Evolutionary conservation across 768 basidiomycete species (phyloP), one percentile per base, ranked within the genome.

Genomic region (Leccinum barrowsii): DNA sequence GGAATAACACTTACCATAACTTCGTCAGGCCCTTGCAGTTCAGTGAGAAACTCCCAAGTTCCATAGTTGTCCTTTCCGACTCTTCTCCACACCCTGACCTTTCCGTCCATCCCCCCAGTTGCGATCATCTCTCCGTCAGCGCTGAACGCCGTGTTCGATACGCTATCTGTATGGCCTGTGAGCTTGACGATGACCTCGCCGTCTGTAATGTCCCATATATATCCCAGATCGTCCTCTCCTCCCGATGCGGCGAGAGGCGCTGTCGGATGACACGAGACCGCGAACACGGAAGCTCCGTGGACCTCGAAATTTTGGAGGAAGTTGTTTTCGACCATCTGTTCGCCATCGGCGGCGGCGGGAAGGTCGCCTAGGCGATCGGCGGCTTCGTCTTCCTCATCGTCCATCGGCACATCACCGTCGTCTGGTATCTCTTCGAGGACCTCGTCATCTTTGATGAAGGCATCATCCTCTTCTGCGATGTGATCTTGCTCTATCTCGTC

Each of bases 71-170:
- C 85, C 63, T 78, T 87, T 5, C 86, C 88, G 13, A 93, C 89
- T 66, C 93, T 79, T 68, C 89, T 78, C 97, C 97, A 99, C 60
- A 99, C 77, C 60, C 95, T 80, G 40, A 98, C 87, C 70, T 85
- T 87, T 8, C 97, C 97, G 67, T 99, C 97, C 97, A 99, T 98
- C 0, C 97, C 97, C 10, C 96, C 97, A 0, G 95, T 97, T 15
- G 95, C 86, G 57, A 95, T 80, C 82, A 97, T 82, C 75, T 97
- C 89, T 2, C 97, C 97, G 70, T 98, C 96, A 1, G 77, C 66
- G 70, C 86, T 96, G 82, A 91, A 99, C 21, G 80, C 86, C 4
- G 82, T 80, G 55, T 80, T 80, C 5, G 86, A 86, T 50, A 99
- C 93, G 61, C 92, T 94, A 70, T 99, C 97, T 7, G 86, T 85